Evolutionary conservation across 2,329 filamentous ascomycete genomes (phyloP).

Genomic region (Biscogniauxia marginata): DNA sequence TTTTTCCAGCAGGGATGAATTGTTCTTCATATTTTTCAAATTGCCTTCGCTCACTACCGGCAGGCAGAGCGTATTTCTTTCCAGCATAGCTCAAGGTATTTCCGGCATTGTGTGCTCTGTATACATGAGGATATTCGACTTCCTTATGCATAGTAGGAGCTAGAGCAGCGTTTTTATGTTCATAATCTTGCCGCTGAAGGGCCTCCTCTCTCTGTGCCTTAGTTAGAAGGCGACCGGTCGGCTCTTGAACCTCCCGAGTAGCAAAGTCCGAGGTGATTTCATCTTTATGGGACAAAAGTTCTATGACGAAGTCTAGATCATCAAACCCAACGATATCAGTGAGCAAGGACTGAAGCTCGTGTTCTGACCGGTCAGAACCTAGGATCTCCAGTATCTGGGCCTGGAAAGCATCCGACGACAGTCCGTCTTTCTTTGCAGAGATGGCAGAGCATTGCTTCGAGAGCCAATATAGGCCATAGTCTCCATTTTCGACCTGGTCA

Average conservation of each 20-base stretch:
- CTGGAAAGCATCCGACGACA: conserved; percentile 69
- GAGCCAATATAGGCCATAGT: conserved; percentile 69
- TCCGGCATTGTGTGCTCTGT: conserved; percentile 77
- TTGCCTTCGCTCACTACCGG: conserved; percentile 70
- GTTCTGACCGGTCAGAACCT: conserved; percentile 65
- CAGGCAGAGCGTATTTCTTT: conserved; percentile 77
- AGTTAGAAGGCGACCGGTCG: conserved; percentile 60
- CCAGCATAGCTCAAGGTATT: conserved; percentile 81
- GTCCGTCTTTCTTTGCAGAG: conserved; percentile 61
- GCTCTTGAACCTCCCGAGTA: conserved; percentile 35
- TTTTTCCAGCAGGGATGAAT: conserved; percentile 76
- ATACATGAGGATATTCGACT: conserved; percentile 88
- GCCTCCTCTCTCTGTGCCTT: conserved; percentile 76
- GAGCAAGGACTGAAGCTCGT: conserved; percentile 86
- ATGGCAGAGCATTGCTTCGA: conserved; percentile 65
- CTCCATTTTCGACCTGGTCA: conserved; percentile 26
- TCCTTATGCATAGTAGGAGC: conserved; percentile 70
- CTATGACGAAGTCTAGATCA: conserved; percentile 88
- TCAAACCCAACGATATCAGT: conserved; percentile 91
- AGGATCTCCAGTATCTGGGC: conserved; percentile 76
- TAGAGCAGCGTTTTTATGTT: conserved; percentile 77
- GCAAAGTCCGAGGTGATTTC: conserved; percentile 57
- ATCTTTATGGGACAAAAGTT: conserved; percentile 75
- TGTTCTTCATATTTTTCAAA: conserved; percentile 85
- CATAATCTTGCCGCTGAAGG: conserved; percentile 70